Percentiles rank a stretch among this genome's conserved stretches.
These are phyloP conservation scores for Chaetomium globosum DNA, from an alignment of 2,329 filamentous ascomycete species.

Conservation along the genomic window DNA sequence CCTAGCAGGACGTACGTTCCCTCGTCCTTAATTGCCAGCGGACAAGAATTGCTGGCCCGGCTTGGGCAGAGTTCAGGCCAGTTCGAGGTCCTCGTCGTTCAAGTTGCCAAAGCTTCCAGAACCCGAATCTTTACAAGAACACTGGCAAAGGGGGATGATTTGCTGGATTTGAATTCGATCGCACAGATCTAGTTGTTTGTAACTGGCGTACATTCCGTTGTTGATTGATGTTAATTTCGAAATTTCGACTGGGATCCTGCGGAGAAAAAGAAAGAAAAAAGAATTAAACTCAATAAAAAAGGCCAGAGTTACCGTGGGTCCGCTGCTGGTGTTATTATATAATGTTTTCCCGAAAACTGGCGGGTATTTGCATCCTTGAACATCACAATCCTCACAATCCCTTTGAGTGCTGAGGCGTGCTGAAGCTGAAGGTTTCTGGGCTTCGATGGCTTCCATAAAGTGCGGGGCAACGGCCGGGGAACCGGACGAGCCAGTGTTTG, in stretches of 20 bases:
- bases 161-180: not conserved
- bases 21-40: not conserved
- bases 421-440: not conserved
- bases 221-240: not conserved
- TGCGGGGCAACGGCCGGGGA: constrained; percentile 3
- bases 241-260: not conserved
- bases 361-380: not conserved
- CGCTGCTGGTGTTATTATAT: not conserved
- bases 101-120: not conserved
- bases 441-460: not conserved
- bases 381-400: not conserved
- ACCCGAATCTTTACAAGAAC: not conserved
- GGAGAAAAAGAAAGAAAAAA: not conserved
- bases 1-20: not conserved
- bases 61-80: not conserved
- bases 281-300: not conserved
- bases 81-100: no score
- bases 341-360: not conserved
- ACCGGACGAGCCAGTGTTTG: constrained; percentile 7
- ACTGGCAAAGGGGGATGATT: not conserved
- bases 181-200: not conserved
- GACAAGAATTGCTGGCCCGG: not conserved
- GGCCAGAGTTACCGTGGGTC: not conserved
- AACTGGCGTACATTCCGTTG: not conserved
- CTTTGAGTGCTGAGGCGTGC: not conserved